Percentiles rank a stretch among this genome's conserved stretches.
These are phyloP conservation scores for Hirsutella rhossiliensis DNA, from an alignment of 2,329 filamentous ascomycete genomes.

Conservation along the genomic window DNA sequence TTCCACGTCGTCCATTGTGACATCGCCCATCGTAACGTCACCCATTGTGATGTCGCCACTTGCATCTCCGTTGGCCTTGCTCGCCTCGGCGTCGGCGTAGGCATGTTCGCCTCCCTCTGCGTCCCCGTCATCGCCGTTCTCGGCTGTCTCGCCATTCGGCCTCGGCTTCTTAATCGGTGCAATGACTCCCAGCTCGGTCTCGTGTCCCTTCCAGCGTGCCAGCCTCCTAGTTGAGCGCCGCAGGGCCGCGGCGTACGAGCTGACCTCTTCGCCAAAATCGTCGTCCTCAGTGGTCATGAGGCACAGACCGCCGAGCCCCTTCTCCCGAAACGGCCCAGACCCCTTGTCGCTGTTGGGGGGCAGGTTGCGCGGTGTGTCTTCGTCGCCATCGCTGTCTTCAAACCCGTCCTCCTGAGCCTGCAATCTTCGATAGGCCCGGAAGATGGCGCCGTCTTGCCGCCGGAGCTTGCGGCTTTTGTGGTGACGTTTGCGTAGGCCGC, in stretches of 20 bases:
- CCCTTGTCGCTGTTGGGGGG: constrained; percentile 16
- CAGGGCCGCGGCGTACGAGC: constrained; percentile 53
- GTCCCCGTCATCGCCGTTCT: constrained; percentile 17
- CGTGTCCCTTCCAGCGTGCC: constrained; percentile 50
- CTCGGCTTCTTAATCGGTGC: constrained; percentile 29
- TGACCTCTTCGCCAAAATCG: constrained; percentile 66
- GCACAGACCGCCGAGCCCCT: constrained; percentile 51
- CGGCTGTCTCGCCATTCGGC: constrained; percentile 9
- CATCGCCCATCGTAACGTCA: constrained; percentile 2
- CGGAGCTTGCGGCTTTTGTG: constrained; percentile 50
- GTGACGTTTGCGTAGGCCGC: constrained; percentile 57
- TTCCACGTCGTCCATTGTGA: constrained; percentile 15
- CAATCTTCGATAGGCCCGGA: constrained; percentile 54
- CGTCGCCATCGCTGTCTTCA: constrained; percentile 52
- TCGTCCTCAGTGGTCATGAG: constrained; percentile 50
- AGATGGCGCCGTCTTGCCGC: constrained; percentile 52
- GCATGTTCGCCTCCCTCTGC: constrained; percentile 1
- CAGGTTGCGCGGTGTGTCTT: constrained; percentile 21
- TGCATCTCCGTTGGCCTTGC: neutral
- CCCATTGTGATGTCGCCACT: constrained; percentile 1
- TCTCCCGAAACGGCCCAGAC: constrained; percentile 35
- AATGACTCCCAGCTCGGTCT: constrained; percentile 33
- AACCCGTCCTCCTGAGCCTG: constrained; percentile 42
- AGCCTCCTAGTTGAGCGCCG: constrained; percentile 52
- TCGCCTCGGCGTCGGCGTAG: neutral